phyloP scores from a whole-genome alignment of 2,329 filamentous ascomycete species.

The Pyrenophora tritici-repentis region DNA sequence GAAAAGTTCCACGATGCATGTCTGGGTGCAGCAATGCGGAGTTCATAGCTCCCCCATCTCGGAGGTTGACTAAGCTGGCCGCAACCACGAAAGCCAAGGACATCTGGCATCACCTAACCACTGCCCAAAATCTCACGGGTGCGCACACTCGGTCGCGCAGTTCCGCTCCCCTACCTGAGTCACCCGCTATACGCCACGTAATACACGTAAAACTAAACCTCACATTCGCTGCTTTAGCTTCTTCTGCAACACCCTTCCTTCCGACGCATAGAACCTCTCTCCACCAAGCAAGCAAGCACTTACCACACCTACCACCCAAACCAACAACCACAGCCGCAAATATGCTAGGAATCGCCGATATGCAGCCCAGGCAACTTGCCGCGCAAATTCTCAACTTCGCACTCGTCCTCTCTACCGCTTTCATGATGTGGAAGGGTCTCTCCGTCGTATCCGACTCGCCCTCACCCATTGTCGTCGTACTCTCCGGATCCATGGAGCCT shows the following conservation, averaged over 20 bases:
- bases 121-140: slow-evolving; percentile 19
- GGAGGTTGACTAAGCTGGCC: slow-evolving; percentile 29
- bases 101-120: slow-evolving; percentile 37
- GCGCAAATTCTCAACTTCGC: slow-evolving; percentile 88
- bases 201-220: neutral
- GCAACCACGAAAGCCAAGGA: slow-evolving; percentile 29
- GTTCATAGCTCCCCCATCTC: slow-evolving; percentile 16
- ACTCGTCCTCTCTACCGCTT: slow-evolving; percentile 85
- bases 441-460: slow-evolving; percentile 71
- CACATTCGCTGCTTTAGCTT: no score
- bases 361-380: slow-evolving; percentile 79
- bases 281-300: no score
- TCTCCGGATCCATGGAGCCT: slow-evolving; percentile 83
- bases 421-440: slow-evolving; percentile 91
- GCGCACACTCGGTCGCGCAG: slow-evolving; percentile 5
- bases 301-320: neutral
- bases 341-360: slow-evolving; percentile 57
- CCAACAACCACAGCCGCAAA: slow-evolving; percentile 16
- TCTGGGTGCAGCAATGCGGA: slow-evolving; percentile 4
- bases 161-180: neutral
- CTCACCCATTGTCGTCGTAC: slow-evolving; percentile 78
- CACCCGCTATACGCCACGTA: neutral
- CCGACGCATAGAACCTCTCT: no score
- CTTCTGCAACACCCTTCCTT: no score
- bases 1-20: neutral